Percentiles rank a stretch among this genome's conserved stretches.
Evolutionary conservation across 2,329 filamentous ascomycete species (phyloP).

Genomic region (Sclerotinia borealis): DNA sequence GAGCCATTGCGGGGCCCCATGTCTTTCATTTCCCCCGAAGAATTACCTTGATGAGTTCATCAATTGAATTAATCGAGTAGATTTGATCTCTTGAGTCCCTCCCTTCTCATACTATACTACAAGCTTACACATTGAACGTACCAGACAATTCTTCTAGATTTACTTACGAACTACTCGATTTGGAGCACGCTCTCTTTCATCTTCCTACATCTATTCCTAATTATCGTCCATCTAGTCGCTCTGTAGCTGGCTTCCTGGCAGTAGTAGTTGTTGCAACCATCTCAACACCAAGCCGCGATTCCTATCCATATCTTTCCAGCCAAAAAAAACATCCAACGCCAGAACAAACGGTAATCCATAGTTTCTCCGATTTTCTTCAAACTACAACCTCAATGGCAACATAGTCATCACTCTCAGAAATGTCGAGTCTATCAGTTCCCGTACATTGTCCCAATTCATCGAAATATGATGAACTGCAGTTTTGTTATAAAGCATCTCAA

Average conservation of each 20-base stretch:
- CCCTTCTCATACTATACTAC: too few relatives aligned
- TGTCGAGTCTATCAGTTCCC: too few relatives aligned
- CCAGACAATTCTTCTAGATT: background rate
- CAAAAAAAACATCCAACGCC: background rate
- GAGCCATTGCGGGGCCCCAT: constrained; percentile 4
- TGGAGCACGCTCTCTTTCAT: too few relatives aligned
- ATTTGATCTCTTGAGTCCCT: too few relatives aligned
- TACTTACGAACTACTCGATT: background rate
- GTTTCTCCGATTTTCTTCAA: background rate
- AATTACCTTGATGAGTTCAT: background rate
- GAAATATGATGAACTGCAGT: too few relatives aligned
- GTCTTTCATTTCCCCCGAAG: background rate
- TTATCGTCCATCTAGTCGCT: background rate
- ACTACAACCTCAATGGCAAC: too few relatives aligned
- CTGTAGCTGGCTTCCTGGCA: background rate
- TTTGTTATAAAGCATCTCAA: too few relatives aligned
- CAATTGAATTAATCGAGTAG: too few relatives aligned
- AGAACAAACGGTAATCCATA: background rate
- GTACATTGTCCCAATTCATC: too few relatives aligned
- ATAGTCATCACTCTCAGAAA: too few relatives aligned
- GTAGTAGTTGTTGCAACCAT: background rate
- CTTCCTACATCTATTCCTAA: background rate
- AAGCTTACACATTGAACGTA: background rate
- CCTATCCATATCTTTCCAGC: background rate
- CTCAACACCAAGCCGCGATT: background rate